These are phyloP conservation scores for Aegilops tauschii DNA, from an alignment of 176 grass and related monocot genomes.

Conservation along the genomic window DNA sequence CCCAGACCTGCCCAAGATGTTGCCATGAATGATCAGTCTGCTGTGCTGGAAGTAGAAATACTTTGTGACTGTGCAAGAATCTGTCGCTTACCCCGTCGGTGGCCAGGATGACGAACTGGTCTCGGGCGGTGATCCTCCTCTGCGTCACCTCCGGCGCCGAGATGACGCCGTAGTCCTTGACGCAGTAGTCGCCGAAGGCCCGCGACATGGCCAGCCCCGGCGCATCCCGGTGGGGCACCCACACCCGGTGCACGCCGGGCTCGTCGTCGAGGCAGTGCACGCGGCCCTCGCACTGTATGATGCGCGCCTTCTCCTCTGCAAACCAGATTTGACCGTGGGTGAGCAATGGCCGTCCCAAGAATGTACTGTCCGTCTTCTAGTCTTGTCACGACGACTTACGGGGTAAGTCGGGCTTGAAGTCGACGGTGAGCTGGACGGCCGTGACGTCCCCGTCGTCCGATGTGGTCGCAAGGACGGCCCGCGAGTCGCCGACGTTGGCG, in stretches of 20 bases:
- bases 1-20: constrained; percentile 61
- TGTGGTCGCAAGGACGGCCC: constrained; percentile 63
- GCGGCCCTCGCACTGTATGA: constrained; percentile 65
- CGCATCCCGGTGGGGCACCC: constrained; percentile 54
- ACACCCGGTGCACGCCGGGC: constrained; percentile 80
- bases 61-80: too few species aligned
- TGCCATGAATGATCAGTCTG: not conserved
- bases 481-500: constrained; percentile 90
- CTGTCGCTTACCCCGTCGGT: constrained; percentile 71
- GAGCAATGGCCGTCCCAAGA: not conserved
- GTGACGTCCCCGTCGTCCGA: constrained; percentile 44
- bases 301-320: constrained; percentile 80
- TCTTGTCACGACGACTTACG: constrained; percentile 38
- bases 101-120: constrained; percentile 85
- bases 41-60: too few species aligned
- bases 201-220: constrained; percentile 96
- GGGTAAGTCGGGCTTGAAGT: constrained; percentile 88
- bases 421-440: constrained; percentile 78
- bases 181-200: constrained; percentile 83
- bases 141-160: constrained; percentile 80
- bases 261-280: constrained; percentile 75
- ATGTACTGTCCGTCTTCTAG: not conserved
- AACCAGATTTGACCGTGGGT: not conserved
- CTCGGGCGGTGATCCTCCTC: constrained; percentile 48
- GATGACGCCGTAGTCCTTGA: constrained; percentile 84